phyloP scores from a whole-genome alignment of 306 rosid species.

The Sicyos edulis region DNA sequence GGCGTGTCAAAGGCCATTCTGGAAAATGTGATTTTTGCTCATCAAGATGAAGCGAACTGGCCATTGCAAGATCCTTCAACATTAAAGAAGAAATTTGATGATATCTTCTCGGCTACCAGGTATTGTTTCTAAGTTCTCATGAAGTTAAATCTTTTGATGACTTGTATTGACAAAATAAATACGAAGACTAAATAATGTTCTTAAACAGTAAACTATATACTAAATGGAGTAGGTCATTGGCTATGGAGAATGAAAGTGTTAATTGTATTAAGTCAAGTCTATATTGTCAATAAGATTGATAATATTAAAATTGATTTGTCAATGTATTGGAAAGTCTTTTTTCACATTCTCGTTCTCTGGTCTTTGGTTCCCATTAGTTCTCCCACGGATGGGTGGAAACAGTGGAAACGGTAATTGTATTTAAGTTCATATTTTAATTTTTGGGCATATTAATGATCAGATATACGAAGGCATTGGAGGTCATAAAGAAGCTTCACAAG shows the following conservation, averaged over 20 bases:
- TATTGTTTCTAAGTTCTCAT: conserved; percentile 25
- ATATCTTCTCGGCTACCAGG: conserved; percentile 94
- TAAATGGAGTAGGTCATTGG: not conserved
- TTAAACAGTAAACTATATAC: not conserved
- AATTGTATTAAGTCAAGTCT: not conserved
- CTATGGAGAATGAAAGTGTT: not conserved
- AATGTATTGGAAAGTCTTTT: not conserved
- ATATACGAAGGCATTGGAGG: conserved; percentile 92
- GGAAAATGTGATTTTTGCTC: conserved; percentile 88
- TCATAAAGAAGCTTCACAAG: conserved; percentile 85
- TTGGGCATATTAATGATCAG: conserved; percentile 31
- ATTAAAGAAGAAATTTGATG: conserved; percentile 85
- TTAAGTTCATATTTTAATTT: conserved; percentile 2
- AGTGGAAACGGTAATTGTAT: too few species aligned
- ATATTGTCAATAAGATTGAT: too few species aligned
- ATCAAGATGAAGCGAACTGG: conserved; percentile 99
- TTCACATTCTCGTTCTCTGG: not conserved
- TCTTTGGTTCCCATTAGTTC: not conserved
- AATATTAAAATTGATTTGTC: not conserved
- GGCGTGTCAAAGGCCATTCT: conserved; percentile 94
- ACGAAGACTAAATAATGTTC: not conserved
- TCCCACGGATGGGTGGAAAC: not conserved
- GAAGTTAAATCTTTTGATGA: not conserved
- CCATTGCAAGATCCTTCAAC: conserved; percentile 98
- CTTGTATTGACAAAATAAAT: not conserved